phyloP scores from a whole-genome alignment of 495 filamentous ascomycete species.

The Penicillium cataractarum region DNA sequence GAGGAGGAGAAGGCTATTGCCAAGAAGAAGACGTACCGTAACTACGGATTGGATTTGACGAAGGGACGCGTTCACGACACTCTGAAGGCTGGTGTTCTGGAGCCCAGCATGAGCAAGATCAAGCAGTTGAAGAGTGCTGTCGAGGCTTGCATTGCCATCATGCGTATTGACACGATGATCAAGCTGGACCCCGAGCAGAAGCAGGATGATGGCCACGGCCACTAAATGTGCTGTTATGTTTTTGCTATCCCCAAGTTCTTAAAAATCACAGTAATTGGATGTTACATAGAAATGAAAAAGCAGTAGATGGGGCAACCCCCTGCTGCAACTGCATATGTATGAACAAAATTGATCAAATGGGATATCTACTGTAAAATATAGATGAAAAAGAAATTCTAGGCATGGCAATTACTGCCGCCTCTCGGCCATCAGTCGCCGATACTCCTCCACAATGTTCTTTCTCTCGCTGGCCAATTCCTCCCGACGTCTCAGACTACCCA shows the following conservation, averaged over 20 bases:
- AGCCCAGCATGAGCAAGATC: constrained; percentile 98
- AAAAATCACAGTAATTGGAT: constrained; percentile 28
- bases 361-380: constrained; percentile 19
- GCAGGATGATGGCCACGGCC: constrained; percentile 64
- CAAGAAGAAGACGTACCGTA: constrained; percentile 95
- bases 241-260: constrained; percentile 21
- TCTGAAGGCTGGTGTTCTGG: constrained; percentile 92
- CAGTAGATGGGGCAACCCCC: constrained; percentile 21
- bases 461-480: constrained; percentile 81
- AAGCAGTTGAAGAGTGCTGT: constrained; percentile 98
- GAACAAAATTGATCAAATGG: constrained; percentile 23
- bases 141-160: constrained; percentile 98
- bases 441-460: constrained; percentile 77
- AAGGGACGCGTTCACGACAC: constrained; percentile 91
- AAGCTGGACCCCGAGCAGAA: constrained; percentile 92
- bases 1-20: constrained; percentile 86
- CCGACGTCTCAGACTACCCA: constrained; percentile 77
- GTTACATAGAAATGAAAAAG: constrained; percentile 10
- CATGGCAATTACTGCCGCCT: constrained; percentile 47
- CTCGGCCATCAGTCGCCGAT: constrained; percentile 76
- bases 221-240: constrained; percentile 31
- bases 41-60: constrained; percentile 91
- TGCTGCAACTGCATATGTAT: constrained; percentile 31
- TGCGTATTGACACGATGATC: constrained; percentile 99
- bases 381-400: neutral